Conservation (phyloP, 2,329 filamentous ascomycete genomes). For the Diaporthe citri region DNA sequence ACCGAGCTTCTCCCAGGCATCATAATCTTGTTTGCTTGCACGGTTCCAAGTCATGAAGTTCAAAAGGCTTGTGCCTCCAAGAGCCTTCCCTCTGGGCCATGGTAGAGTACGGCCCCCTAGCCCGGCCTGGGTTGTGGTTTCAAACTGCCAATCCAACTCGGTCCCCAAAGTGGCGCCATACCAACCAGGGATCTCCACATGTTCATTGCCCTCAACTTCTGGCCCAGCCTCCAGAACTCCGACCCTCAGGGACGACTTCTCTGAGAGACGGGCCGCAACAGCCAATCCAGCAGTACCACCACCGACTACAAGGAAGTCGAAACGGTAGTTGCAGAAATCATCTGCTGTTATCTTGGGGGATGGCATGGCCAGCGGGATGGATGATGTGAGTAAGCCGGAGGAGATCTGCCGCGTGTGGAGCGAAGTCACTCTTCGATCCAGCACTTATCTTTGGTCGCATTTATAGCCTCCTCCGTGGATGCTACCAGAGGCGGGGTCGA, state of each 20-base stretch:
- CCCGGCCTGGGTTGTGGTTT: constrained; percentile 10
- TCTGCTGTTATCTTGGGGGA: not conserved
- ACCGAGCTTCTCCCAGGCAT: constrained; percentile 47
- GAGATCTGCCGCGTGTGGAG: not conserved
- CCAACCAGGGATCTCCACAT: constrained; percentile 1
- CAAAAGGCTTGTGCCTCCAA: constrained; percentile 31
- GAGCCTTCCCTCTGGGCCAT: not conserved
- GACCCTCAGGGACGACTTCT: constrained; percentile 52
- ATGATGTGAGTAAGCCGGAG: not conserved
- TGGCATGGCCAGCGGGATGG: not conserved
- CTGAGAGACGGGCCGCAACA: constrained; percentile 56
- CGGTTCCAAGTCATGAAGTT: constrained; percentile 34
- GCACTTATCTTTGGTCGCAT: not conserved
- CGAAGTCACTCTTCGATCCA: not conserved
- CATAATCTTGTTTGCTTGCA: constrained; percentile 39
- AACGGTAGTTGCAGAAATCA: not conserved
- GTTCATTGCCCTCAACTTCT: not conserved
- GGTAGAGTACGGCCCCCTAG: not conserved
- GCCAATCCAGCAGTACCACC: constrained; percentile 62
- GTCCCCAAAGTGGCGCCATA: constrained; percentile 21
- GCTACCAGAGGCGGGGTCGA: not conserved
- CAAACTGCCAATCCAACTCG: constrained; percentile 4
- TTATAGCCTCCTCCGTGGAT: not conserved
- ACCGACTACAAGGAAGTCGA: constrained; percentile 61
- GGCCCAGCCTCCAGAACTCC: constrained; percentile 56